Evolutionary conservation across 768 basidiomycete genomes (phyloP).

Genomic region (Gymnopilus junonius): DNA sequence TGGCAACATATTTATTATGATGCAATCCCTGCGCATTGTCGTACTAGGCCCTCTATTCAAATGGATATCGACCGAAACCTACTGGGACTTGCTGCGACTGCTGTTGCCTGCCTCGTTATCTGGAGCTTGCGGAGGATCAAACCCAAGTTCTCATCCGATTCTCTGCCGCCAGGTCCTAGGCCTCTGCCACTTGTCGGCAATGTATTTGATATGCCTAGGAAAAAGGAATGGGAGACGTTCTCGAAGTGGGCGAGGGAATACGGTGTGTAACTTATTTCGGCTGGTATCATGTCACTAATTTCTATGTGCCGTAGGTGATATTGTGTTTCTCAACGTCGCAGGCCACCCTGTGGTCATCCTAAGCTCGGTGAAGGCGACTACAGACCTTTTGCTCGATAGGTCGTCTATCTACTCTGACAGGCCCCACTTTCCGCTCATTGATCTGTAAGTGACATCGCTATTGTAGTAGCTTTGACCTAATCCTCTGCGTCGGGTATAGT

Average conservation of each 20-base stretch:
- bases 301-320: neutral
- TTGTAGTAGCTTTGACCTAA: neutral
- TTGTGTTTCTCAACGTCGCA: constrained; percentile 1
- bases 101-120: neutral
- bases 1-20: neutral
- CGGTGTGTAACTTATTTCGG: neutral
- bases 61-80: neutral
- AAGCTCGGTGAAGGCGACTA: constrained; percentile 2
- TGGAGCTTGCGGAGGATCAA: neutral
- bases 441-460: neutral
- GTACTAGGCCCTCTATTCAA: neutral
- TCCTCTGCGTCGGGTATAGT: neutral
- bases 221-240: constrained; percentile 7
- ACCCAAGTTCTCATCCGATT: neutral
- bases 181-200: constrained; percentile 2
- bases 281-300: neutral
- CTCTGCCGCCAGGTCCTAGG: neutral
- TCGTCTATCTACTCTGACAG: constrained; percentile 7
- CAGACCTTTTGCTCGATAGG: neutral
- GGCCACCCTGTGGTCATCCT: constrained; percentile 5
- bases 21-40: neutral
- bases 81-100: neutral
- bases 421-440: constrained; percentile 5
- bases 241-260: constrained; percentile 3
- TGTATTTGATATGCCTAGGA: constrained; percentile 5